phyloP scores from a whole-genome alignment of 345 rosid genomes.

The Sisymbrium altissimum region DNA sequence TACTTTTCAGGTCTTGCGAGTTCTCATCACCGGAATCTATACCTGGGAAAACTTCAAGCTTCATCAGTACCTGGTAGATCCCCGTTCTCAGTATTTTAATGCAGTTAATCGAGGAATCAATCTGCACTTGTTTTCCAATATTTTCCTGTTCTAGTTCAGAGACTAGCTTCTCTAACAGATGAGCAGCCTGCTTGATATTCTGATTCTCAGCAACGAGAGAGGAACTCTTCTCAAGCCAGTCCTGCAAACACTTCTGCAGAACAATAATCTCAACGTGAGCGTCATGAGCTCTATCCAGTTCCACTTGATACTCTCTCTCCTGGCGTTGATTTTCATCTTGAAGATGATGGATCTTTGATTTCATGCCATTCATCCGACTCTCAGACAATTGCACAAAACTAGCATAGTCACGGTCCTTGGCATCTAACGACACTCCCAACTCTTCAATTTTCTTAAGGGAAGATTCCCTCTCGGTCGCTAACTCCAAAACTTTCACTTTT shows the following conservation, averaged over 20 bases:
- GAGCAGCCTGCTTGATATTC: conserved; percentile 53
- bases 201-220: conserved; percentile 53
- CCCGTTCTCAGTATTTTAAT: conserved; percentile 50
- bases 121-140: conserved; percentile 47
- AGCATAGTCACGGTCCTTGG: conserved; percentile 54
- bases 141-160: conserved; percentile 56
- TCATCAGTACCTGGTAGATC: conserved; percentile 48
- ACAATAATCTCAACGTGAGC: conserved; percentile 64
- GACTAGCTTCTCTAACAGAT: conserved; percentile 54
- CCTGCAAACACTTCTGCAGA: conserved; percentile 60
- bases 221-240: conserved; percentile 57
- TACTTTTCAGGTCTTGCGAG: conserved; percentile 42
- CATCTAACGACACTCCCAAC: conserved; percentile 45
- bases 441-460: conserved; percentile 49
- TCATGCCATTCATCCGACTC: conserved; percentile 49
- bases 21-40: conserved; percentile 35
- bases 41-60: conserved; percentile 42
- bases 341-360: conserved; percentile 50
- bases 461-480: conserved; percentile 61
- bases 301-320: conserved; percentile 64
- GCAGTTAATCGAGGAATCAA: conserved; percentile 52
- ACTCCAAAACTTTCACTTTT: conserved; percentile 40
- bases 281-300: conserved; percentile 55
- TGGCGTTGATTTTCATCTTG: conserved; percentile 51
- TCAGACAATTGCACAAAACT: conserved; percentile 42